Evolutionary conservation across 140 eudicot genomes (phyloP).

Genomic region (Eryngium alpinum): DNA sequence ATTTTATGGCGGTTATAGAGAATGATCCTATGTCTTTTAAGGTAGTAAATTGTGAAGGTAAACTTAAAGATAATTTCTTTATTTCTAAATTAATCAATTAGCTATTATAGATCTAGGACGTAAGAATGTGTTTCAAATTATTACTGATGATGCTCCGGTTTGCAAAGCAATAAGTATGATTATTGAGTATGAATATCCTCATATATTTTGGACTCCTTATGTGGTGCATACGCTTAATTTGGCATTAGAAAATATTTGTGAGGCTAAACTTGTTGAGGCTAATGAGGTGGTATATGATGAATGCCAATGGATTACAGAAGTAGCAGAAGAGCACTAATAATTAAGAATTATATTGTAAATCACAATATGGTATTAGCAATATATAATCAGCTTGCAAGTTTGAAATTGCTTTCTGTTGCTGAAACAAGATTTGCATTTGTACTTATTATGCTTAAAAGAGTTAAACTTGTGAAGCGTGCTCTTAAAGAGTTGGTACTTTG

Average conservation of each 20-base stretch:
- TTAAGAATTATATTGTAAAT: conserved; percentile 2
- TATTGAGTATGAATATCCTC: not conserved
- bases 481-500: not conserved
- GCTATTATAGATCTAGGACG: not conserved
- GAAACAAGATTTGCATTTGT: conserved; percentile 1
- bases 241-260: conserved; percentile 15
- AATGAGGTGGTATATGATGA: not conserved
- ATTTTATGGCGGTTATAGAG: not conserved
- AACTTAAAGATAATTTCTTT: not conserved
- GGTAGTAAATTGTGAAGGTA: not conserved
- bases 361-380: conserved; percentile 2
- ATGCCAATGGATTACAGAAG: not conserved
- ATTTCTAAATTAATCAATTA: not conserved
- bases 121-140: conserved; percentile 14
- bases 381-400: not conserved
- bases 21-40: not conserved
- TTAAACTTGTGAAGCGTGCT: not conserved
- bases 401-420: conserved; percentile 8
- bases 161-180: not conserved
- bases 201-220: not conserved
- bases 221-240: conserved; percentile 2
- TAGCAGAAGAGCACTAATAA: not conserved
- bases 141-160: conserved; percentile 17
- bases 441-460: not conserved
- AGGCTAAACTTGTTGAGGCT: conserved; percentile 3